Evolutionary conservation across 768 basidiomycete genomes (phyloP), one percentile per base, ranked within the genome.

Genomic region (Lactarius akahatsu): DNA sequence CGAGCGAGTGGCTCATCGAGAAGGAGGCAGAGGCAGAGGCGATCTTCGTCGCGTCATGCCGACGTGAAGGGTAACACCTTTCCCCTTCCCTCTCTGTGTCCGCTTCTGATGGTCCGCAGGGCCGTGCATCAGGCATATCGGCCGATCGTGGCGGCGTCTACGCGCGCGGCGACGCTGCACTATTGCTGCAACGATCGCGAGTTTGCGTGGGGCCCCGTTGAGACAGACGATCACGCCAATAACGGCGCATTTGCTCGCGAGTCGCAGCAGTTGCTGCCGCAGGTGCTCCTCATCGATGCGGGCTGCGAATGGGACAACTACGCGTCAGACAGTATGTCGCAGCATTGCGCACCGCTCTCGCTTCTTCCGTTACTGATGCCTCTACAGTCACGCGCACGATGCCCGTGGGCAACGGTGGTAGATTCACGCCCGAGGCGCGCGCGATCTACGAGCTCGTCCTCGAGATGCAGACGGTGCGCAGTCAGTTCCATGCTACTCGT

Each of bases 21-120:
- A 92, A 90, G 71, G 96, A 98, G 76, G 89, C 87, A 0, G 96
- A 97, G 75, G 96, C 94, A 0, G 96, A 96, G 74, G 96, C 95
- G 0, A 82, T 96, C 9, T 98, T 98, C 69, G 91, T 94, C 0
- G 93, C 95, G 2, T 89, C 89, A 1, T 97, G 95, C 77, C 80
- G 94, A 59, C 81, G 93, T 64, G 89, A 93, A 77, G 94, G 93
- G 93, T 95, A 61, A 56, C 45, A 34, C 15, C 11, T 36, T 50
- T n/a, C 45, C 23, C 62, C 54, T 50, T 50, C 16, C 38, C 13
- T 28, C 28, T 28, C 47, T 59, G 56, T 36, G 18, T 63, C 62
- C 61, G 38, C 62, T 2, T 52, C 18, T 6, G 28, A 57, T 41
- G 18, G 28, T 55, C 10, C 34, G 26, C 30, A 96, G 94, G 20